These are phyloP conservation scores for Plasmodium chabaudi DNA, from an alignment of 169 alveolate genomes.

Conservation along the genomic window DNA sequence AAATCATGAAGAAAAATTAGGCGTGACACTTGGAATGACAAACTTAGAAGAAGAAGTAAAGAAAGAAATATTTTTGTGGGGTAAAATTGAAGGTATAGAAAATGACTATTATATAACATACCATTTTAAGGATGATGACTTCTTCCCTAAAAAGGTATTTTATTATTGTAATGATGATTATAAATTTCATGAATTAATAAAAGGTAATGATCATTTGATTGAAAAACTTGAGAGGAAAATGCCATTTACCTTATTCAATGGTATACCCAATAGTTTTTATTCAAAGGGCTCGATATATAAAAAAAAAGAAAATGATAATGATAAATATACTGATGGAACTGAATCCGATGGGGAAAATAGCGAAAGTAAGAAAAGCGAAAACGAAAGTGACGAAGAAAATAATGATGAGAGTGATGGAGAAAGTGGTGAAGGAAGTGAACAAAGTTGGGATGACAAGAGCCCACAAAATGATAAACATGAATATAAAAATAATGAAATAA, in stretches of 20 bases:
- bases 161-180: conserved; percentile 63
- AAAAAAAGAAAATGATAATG: neutral
- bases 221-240: conserved; percentile 24
- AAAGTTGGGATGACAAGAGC: neutral
- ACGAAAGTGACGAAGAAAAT: neutral
- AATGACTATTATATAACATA: conserved; percentile 57
- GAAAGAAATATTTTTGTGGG: conserved; percentile 57
- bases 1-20: conserved; percentile 56
- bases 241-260: conserved; percentile 53
- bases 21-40: conserved; percentile 53
- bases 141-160: conserved; percentile 51
- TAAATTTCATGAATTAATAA: conserved; percentile 30
- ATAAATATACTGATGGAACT: neutral
- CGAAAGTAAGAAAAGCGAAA: neutral
- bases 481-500: neutral
- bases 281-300: conserved; percentile 1
- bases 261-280: conserved; percentile 31
- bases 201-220: conserved; percentile 49
- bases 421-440: neutral
- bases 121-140: conserved; percentile 29
- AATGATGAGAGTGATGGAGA: neutral
- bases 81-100: conserved; percentile 64
- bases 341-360: neutral
- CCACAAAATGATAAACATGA: neutral
- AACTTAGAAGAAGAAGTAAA: conserved; percentile 54